Evolutionary conservation across 1,139 yeast genomes (phyloP).

Genomic region (Hemisphaericaspora xylanilytica): DNA sequence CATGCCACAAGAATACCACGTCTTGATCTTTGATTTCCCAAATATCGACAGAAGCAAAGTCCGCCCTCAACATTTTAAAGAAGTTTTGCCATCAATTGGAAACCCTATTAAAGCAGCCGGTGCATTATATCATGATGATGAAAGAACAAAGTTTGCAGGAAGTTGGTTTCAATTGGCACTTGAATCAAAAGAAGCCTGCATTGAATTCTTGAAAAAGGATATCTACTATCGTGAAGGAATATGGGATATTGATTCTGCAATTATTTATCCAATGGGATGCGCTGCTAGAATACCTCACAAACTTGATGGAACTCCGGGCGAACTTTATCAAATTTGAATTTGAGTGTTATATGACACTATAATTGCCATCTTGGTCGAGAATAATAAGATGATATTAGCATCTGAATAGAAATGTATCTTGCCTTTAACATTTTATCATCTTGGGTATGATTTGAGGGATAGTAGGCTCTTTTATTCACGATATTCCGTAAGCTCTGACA

Average conservation of each 20-base stretch:
- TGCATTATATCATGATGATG: slow-evolving; percentile 52
- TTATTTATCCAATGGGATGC: slow-evolving; percentile 52
- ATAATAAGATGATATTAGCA: too few species aligned
- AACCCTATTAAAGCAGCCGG: slow-evolving; percentile 67
- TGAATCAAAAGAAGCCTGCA: slow-evolving; percentile 58
- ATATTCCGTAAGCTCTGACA: too few species aligned
- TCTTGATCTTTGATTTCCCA: slow-evolving; percentile 69
- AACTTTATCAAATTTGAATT: slow-evolving; percentile 17
- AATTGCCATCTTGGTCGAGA: too few species aligned
- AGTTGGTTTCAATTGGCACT: slow-evolving; percentile 65
- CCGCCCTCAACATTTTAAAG: slow-evolving; percentile 59
- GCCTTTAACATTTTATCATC: too few species aligned
- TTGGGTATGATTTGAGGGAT: too few species aligned
- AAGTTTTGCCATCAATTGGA: slow-evolving; percentile 47
- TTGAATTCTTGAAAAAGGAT: slow-evolving; percentile 63
- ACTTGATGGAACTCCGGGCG: slow-evolving; percentile 25
- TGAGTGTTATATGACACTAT: too few species aligned
- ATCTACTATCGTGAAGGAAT: slow-evolving; percentile 62
- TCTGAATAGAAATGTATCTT: too few species aligned
- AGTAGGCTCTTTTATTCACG: too few species aligned
- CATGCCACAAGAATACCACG: slow-evolving; percentile 55
- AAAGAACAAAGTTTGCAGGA: slow-evolving; percentile 63
- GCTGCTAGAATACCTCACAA: slow-evolving; percentile 35
- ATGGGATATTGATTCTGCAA: slow-evolving; percentile 70
- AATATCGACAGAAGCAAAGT: slow-evolving; percentile 56